Percentiles rank a stretch among this genome's conserved stretches.
These are phyloP conservation scores for Hygrophorus russula DNA, from an alignment of 768 basidiomycete species.

Conservation along the genomic window DNA sequence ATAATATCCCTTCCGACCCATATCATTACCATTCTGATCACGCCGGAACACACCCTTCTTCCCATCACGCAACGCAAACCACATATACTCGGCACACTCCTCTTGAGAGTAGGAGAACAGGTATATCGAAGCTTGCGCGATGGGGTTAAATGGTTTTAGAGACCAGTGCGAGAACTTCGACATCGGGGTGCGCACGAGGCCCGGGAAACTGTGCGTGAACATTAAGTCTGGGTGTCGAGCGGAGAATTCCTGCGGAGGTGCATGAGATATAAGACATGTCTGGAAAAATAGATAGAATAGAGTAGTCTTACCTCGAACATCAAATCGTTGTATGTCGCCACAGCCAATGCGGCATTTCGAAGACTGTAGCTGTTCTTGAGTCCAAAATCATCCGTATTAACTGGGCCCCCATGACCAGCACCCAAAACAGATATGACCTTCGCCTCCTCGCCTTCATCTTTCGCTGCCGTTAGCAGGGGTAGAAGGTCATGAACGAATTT, in stretches of 20 bases:
- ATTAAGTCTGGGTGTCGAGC: constrained; percentile 18
- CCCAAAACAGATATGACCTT: constrained; percentile 36
- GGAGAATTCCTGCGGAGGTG: constrained; percentile 19
- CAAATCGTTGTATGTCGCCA: constrained; percentile 42
- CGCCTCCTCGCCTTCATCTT: constrained; percentile 35
- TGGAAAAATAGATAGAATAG: background rate
- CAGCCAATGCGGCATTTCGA: constrained; percentile 19
- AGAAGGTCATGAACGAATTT: too few relatives aligned
- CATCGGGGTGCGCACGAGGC: constrained; percentile 22
- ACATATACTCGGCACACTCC: constrained; percentile 26
- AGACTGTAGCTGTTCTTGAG: constrained; percentile 35
- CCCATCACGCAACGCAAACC: constrained; percentile 18
- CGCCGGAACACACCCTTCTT: constrained; percentile 19
- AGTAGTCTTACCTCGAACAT: constrained; percentile 37
- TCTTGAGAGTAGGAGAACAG: constrained; percentile 15
- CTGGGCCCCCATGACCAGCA: constrained; percentile 17
- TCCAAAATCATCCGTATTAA: constrained; percentile 37
- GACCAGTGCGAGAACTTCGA: constrained; percentile 17
- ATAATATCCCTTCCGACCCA: constrained; percentile 21
- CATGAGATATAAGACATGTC: background rate
- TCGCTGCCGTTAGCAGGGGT: constrained; percentile 31
- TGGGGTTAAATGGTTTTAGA: constrained; percentile 10
- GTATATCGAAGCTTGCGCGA: constrained; percentile 13
- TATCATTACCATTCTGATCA: constrained; percentile 20
- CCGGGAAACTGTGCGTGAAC: constrained; percentile 25